These are phyloP conservation scores for Plenodomus biglobosus DNA, from an alignment of 2,329 filamentous ascomycete species.

Conservation along the genomic window DNA sequence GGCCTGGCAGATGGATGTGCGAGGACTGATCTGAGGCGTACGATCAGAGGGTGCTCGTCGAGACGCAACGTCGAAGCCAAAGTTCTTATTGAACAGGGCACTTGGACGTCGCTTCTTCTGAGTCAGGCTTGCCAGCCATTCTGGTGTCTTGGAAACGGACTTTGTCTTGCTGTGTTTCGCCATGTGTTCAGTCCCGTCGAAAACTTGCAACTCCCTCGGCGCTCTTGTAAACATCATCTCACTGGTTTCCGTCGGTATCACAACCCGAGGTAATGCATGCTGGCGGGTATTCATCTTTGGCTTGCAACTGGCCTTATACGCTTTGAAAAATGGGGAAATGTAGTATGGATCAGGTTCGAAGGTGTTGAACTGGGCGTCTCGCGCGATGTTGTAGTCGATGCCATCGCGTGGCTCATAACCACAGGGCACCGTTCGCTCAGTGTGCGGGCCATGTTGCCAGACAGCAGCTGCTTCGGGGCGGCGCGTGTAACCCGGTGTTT, in stretches of 20 bases:
- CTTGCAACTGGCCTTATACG: neutral
- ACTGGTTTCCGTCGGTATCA: constrained; percentile 2
- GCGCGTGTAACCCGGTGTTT: constrained; percentile 7
- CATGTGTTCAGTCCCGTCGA: neutral
- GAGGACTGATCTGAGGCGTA: constrained; percentile 15
- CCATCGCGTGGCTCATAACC: constrained; percentile 1
- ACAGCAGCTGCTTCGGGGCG: constrained; percentile 4
- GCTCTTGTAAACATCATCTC: neutral
- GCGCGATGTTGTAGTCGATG: neutral
- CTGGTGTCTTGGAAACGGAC: constrained; percentile 2
- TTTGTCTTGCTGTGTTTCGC: neutral
- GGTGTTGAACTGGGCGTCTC: neutral
- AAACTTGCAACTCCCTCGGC: neutral
- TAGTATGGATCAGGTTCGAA: neutral
- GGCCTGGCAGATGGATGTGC: constrained; percentile 12
- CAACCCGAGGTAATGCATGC: constrained; percentile 5
- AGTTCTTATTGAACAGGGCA: constrained; percentile 16
- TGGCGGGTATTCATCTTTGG: neutral
- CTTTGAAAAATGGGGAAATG: neutral
- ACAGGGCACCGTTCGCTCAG: constrained; percentile 14
- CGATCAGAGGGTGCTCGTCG: constrained; percentile 6
- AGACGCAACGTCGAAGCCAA: constrained; percentile 11
- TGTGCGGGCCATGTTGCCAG: constrained; percentile 10
- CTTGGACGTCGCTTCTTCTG: constrained; percentile 8
- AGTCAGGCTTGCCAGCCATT: constrained; percentile 1